Conservation (phyloP, 441 rosid species). For the Croton laevigatus region DNA sequence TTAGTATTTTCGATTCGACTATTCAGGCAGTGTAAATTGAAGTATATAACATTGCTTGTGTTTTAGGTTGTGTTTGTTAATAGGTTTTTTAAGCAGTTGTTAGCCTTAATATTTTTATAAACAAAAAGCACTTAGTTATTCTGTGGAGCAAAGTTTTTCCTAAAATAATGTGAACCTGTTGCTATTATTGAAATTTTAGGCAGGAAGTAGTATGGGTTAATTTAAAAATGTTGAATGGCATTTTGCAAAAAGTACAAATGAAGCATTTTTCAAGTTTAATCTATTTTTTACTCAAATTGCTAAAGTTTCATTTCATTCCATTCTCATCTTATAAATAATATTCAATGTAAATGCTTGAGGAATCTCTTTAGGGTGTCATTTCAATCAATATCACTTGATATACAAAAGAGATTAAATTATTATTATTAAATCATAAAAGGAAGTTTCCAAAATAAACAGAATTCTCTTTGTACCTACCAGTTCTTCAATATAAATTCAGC, state of each 20-base stretch:
- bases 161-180: too few relatives aligned
- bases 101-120: too few relatives aligned
- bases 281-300: neutral
- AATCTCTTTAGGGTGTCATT: constrained; percentile 21
- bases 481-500: constrained; percentile 5
- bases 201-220: too few relatives aligned
- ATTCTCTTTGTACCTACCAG: constrained; percentile 11
- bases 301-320: neutral
- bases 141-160: too few relatives aligned
- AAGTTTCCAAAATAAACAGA: neutral
- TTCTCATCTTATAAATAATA: neutral
- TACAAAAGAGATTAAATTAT: neutral
- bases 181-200: neutral
- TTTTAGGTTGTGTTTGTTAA: too few relatives aligned
- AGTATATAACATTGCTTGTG: too few relatives aligned
- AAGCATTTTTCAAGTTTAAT: neutral
- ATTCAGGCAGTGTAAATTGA: too few relatives aligned
- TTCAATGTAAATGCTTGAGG: neutral
- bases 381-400: constrained; percentile 19
- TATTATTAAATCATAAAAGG: too few relatives aligned
- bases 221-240: neutral
- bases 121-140: too few relatives aligned
- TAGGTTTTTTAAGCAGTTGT: too few relatives aligned
- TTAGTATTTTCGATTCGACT: too few relatives aligned
- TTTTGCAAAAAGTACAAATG: neutral